phyloP scores from a whole-genome alignment of 2,329 filamentous ascomycete species.

The Colletotrichum filicis region DNA sequence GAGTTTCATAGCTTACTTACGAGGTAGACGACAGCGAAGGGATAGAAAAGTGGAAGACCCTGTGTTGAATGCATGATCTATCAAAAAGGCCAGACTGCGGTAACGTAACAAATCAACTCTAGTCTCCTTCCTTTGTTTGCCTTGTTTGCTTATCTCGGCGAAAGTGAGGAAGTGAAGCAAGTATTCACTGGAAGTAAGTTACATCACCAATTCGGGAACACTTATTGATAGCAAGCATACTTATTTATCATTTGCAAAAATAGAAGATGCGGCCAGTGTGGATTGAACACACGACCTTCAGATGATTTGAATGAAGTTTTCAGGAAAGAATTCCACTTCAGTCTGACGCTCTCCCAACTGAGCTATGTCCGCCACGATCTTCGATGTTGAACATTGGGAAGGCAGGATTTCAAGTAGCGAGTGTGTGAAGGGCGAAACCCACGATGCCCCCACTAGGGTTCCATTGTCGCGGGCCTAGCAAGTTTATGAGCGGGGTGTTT shows the following conservation, averaged over 20 bases:
- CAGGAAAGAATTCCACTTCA: constrained; percentile 13
- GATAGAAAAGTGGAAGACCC: too few relatives aligned
- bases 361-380: constrained; percentile 29
- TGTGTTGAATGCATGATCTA: too few relatives aligned
- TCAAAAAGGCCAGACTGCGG: too few relatives aligned
- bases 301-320: background rate
- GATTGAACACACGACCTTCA: constrained; percentile 30
- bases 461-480: background rate
- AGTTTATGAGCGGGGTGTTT: background rate
- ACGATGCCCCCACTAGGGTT: constrained; percentile 8
- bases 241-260: background rate
- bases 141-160: too few relatives aligned
- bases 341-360: constrained; percentile 30
- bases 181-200: too few relatives aligned
- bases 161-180: too few relatives aligned
- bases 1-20: background rate
- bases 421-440: background rate
- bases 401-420: background rate
- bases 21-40: too few relatives aligned
- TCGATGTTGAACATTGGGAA: accelerated
- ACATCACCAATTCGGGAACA: too few relatives aligned
- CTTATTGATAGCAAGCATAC: too few relatives aligned
- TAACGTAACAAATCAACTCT: too few relatives aligned
- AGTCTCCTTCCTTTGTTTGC: too few relatives aligned
- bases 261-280: constrained; percentile 21